Evolutionary conservation across 2,329 filamentous ascomycete genomes (phyloP).

Genomic region (Paramyrothecium sp.): DNA sequence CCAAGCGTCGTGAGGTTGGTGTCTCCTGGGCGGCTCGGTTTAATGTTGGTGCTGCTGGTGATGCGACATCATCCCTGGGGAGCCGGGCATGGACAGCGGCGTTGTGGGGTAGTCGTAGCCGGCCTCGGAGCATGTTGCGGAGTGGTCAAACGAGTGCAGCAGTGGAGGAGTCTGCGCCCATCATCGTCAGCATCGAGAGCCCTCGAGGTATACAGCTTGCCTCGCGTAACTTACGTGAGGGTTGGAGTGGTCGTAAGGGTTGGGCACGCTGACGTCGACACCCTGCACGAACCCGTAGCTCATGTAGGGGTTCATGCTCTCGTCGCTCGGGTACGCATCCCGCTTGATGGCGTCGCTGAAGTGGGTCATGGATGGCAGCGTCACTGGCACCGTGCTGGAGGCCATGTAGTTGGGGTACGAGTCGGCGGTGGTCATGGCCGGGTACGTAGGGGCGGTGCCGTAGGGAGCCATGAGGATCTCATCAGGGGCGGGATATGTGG

Average conservation of each 20-base stretch:
- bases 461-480: conserved; percentile 62
- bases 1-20: no score
- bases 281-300: conserved; percentile 64
- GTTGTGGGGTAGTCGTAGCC: conserved; percentile 67
- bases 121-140: conserved; percentile 59
- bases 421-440: conserved; percentile 48
- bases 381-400: conserved; percentile 52
- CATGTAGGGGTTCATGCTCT: conserved; percentile 64
- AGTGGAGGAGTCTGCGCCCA: conserved; percentile 70
- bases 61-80: conserved; percentile 52
- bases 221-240: conserved; percentile 68
- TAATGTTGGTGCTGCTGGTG: conserved; percentile 8
- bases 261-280: conserved; percentile 60
- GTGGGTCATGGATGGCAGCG: conserved; percentile 64
- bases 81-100: conserved; percentile 70
- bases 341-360: conserved; percentile 67
- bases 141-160: conserved; percentile 71
- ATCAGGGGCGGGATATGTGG: conserved; percentile 65
- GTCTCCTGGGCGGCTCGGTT: no score
- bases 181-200: conserved; percentile 47
- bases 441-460: conserved; percentile 51
- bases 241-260: conserved; percentile 65
- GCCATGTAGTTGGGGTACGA: conserved; percentile 56
- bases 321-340: conserved; percentile 56
- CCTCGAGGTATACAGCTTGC: conserved; percentile 40